phyloP scores from a whole-genome alignment of 2,329 filamentous ascomycete genomes.

The Aspergillus fructus region DNA sequence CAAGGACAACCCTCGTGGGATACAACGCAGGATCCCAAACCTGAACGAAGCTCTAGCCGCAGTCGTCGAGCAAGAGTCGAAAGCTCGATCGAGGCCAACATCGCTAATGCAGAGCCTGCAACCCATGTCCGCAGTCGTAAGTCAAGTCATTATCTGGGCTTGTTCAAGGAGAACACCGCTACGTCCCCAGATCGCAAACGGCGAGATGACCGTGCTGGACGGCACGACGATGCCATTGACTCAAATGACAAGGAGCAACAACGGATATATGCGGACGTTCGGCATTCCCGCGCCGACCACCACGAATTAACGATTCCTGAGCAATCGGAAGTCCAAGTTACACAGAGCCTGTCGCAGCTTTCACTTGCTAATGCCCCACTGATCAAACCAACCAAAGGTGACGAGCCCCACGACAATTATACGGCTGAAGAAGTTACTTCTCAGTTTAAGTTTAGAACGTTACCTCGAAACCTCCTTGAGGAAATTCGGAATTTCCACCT shows the following conservation, averaged over 20 bases:
- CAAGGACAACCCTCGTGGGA: conserved; percentile 23
- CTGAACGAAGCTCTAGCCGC: conserved; percentile 42
- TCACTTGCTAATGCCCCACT: conserved; percentile 24
- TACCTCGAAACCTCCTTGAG: conserved; percentile 54
- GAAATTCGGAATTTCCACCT: conserved; percentile 58
- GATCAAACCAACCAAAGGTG: conserved; percentile 17
- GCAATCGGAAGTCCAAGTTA: conserved; percentile 20
- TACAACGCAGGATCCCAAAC: conserved; percentile 22
- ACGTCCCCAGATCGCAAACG: conserved; percentile 53
- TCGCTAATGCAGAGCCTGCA: conserved; percentile 56
- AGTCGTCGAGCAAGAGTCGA: conserved; percentile 53
- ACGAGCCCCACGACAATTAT: conserved; percentile 9
- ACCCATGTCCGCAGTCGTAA: conserved; percentile 62
- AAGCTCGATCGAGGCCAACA: conserved; percentile 63
- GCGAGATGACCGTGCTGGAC: conserved; percentile 45
- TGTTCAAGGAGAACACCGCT: conserved; percentile 62
- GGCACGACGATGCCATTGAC: conserved; percentile 31
- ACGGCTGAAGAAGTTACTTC: conserved; percentile 22
- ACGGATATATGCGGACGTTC: conserved; percentile 12
- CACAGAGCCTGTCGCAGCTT: conserved; percentile 30
- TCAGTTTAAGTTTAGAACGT: conserved; percentile 28
- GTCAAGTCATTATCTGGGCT: conserved; percentile 63
- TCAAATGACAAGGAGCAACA: conserved; percentile 13
- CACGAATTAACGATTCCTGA: conserved; percentile 13
- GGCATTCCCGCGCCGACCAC: conserved; percentile 14